Percentiles rank a stretch among this genome's conserved stretches.
phyloP scores from a whole-genome alignment of 2,329 filamentous ascomycete species.

The Tolypocladium cylindrosporum region DNA sequence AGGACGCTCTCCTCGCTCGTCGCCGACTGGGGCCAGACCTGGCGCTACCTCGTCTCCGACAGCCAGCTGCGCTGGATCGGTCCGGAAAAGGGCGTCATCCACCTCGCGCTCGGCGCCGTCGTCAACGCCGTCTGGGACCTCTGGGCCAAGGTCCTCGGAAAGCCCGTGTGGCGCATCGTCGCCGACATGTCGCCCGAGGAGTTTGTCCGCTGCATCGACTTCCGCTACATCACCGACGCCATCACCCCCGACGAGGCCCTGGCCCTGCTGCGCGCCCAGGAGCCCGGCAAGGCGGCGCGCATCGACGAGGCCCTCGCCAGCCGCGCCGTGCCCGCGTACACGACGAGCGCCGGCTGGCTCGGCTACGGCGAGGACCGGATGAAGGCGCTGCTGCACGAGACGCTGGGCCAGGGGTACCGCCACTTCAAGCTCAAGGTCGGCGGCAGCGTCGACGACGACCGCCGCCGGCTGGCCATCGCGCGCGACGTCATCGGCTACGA shows the following conservation, averaged over 20 bases:
- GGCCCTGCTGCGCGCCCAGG: constrained; percentile 54
- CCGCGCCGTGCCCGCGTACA: constrained; percentile 79
- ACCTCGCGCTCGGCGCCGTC: constrained; percentile 79
- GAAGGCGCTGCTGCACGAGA: constrained; percentile 63
- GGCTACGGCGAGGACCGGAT: constrained; percentile 85
- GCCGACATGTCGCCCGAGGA: constrained; percentile 85
- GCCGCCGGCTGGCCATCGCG: constrained; percentile 60
- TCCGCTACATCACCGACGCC: constrained; percentile 91
- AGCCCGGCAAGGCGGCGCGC: constrained; percentile 59
- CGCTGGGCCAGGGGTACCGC: constrained; percentile 63
- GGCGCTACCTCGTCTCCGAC: constrained; percentile 86
- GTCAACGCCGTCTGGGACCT: constrained; percentile 92
- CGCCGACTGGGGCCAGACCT: constrained; percentile 75
- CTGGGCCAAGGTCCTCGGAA: constrained; percentile 79
- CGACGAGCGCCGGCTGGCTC: constrained; percentile 85
- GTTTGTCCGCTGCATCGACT: constrained; percentile 82
- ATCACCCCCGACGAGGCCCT: constrained; percentile 78
- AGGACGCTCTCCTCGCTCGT: constrained; percentile 70
- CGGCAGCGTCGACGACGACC: constrained; percentile 60
- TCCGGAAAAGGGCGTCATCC: constrained; percentile 88
- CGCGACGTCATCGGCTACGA: constrained; percentile 75
- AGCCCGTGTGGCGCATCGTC: constrained; percentile 86
- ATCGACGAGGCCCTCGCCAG: constrained; percentile 63
- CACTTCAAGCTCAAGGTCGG: constrained; percentile 94
- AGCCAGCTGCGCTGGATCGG: constrained; percentile 89